Conservation (phyloP, 306 rosid species). For the Abrus precatorius region DNA sequence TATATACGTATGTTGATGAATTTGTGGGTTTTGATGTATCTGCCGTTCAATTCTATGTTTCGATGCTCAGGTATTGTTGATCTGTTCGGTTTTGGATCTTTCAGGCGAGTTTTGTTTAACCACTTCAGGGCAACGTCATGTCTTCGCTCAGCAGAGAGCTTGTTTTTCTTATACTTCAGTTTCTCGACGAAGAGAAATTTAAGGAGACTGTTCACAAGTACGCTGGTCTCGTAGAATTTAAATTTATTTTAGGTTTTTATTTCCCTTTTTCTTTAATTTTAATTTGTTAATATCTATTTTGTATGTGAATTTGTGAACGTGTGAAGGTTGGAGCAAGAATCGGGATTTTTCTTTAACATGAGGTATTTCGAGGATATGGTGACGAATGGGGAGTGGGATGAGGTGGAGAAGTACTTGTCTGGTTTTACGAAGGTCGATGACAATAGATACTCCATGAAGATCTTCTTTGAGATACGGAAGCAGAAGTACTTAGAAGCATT, state of each 20-base stretch:
- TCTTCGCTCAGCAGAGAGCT: slow-evolving; percentile 99
- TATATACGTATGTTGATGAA: neutral
- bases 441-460: slow-evolving; percentile 98
- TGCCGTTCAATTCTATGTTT: slow-evolving; percentile 51
- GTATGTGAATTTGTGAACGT: slow-evolving; percentile 54
- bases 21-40: slow-evolving; percentile 10
- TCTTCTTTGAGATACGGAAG: slow-evolving; percentile 97
- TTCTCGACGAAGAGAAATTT: slow-evolving; percentile 98
- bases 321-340: slow-evolving; percentile 98
- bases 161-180: slow-evolving; percentile 99
- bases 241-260: neutral
- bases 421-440: slow-evolving; percentile 99
- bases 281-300: slow-evolving; percentile 31
- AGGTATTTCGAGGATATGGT: slow-evolving; percentile 98
- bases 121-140: slow-evolving; percentile 64
- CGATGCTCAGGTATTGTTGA: slow-evolving; percentile 64
- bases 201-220: slow-evolving; percentile 98
- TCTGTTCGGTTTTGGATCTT: slow-evolving; percentile 68
- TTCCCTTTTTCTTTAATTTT: neutral
- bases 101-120: slow-evolving; percentile 41
- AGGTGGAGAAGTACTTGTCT: slow-evolving; percentile 96
- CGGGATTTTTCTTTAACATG: slow-evolving; percentile 97
- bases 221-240: slow-evolving; percentile 17
- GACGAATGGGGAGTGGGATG: slow-evolving; percentile 98
- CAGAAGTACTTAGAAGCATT: slow-evolving; percentile 98